Evolutionary conservation across 257 asterid species (phyloP).

Genomic region (Primulina huaijiensis): DNA sequence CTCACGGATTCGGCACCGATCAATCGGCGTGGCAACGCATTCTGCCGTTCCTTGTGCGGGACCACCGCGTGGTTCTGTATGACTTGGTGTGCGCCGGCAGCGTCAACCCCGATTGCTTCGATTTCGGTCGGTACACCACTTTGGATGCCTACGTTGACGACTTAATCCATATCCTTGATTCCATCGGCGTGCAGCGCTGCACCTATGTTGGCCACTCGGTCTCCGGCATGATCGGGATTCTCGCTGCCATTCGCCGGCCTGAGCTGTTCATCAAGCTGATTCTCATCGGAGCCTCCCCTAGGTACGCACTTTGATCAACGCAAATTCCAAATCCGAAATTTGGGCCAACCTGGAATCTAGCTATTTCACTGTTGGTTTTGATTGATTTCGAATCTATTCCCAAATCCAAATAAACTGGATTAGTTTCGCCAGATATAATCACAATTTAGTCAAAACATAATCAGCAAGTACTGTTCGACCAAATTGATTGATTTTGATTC

Average conservation of each 20-base stretch:
- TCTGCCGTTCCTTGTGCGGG: slow-evolving; percentile 63
- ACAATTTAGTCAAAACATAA: neutral
- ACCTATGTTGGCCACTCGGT: slow-evolving; percentile 92
- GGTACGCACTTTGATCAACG: slow-evolving; percentile 17
- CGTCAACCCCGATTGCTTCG: slow-evolving; percentile 71
- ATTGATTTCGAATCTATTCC: neutral
- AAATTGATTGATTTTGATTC: neutral
- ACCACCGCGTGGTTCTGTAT: slow-evolving; percentile 33
- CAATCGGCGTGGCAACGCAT: slow-evolving; percentile 93
- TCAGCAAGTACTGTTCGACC: neutral
- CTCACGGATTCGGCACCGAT: slow-evolving; percentile 93
- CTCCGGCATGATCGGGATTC: slow-evolving; percentile 88
- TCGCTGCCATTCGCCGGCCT: slow-evolving; percentile 92
- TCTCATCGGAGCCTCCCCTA: slow-evolving; percentile 89
- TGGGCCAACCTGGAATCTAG: slow-evolving; percentile 19
- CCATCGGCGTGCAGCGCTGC: slow-evolving; percentile 58
- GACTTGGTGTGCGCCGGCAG: slow-evolving; percentile 64
- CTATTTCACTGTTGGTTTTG: neutral
- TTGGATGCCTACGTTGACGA: slow-evolving; percentile 93
- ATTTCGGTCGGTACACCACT: slow-evolving; percentile 71
- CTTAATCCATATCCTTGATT: slow-evolving; percentile 63
- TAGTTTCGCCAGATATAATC: neutral
- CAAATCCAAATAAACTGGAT: neutral
- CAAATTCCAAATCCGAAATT: too few species aligned
- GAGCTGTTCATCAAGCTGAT: slow-evolving; percentile 81